These are phyloP conservation scores for Boletus pseudo-olivaceus DNA, from an alignment of 768 basidiomycete genomes.

Conservation along the genomic window DNA sequence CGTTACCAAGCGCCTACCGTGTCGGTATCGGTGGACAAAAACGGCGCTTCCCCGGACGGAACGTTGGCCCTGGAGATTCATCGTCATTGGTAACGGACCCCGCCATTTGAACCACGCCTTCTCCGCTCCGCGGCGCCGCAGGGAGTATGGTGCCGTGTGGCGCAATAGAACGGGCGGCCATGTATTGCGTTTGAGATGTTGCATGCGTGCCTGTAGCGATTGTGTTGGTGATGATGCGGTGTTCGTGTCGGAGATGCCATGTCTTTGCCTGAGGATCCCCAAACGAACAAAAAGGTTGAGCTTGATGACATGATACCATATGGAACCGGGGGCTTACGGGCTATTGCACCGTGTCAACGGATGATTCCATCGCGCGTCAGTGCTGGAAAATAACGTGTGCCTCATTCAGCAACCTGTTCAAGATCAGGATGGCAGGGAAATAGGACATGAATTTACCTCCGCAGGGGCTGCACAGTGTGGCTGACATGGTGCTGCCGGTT, in stretches of 20 bases:
- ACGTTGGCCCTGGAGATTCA: neutral
- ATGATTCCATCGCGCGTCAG: neutral
- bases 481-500: neutral
- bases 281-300: neutral
- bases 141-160: neutral
- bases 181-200: neutral
- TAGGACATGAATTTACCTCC: slow-evolving; percentile 4
- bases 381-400: neutral
- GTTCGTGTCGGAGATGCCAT: neutral
- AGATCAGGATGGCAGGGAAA: neutral
- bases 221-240: neutral
- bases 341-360: too few species aligned
- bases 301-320: neutral
- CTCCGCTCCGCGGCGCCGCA: neutral
- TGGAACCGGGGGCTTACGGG: slow-evolving; percentile 1
- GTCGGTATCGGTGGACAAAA: slow-evolving; percentile 13
- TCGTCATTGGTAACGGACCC: slow-evolving; percentile 11
- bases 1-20: neutral
- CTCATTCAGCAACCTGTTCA: neutral
- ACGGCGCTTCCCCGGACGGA: slow-evolving; percentile 4
- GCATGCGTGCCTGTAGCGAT: neutral
- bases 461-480: neutral
- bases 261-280: neutral
- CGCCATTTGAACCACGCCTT: slow-evolving; percentile 19
- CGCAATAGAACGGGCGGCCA: neutral